These are phyloP conservation scores for Myxozyma vanderwaltii DNA, from an alignment of 805 yeast genomes.

Conservation along the genomic window DNA sequence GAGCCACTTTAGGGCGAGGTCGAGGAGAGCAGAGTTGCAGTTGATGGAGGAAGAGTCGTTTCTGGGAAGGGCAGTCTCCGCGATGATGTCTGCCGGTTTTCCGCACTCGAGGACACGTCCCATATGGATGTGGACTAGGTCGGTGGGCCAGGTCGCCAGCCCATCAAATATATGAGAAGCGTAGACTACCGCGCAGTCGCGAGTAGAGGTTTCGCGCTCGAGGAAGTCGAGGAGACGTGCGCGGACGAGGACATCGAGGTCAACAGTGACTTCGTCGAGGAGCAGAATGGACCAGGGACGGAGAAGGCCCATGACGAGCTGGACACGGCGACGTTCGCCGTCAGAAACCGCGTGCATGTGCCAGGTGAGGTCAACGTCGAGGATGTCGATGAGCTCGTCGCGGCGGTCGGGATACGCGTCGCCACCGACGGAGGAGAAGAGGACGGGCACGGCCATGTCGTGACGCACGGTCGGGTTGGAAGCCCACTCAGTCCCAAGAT, in stretches of 20 bases:
- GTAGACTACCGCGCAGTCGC: conserved; percentile 79
- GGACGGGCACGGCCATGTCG: conserved; percentile 82
- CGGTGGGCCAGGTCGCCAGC: conserved; percentile 85
- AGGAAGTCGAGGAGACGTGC: conserved; percentile 70
- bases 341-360: conserved; percentile 89
- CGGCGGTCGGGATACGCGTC: conserved; percentile 72
- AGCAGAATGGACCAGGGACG: conserved; percentile 86
- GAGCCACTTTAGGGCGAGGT: conserved; percentile 44
- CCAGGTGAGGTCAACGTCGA: conserved; percentile 89
- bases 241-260: conserved; percentile 89
- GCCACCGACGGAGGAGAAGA: conserved; percentile 83
- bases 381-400: conserved; percentile 68
- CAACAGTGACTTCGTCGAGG: conserved; percentile 97
- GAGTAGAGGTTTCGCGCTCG: conserved; percentile 65
- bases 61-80: conserved; percentile 2
- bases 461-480: conserved; percentile 84
- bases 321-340: conserved; percentile 94
- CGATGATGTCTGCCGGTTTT: conserved; percentile 17
- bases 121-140: conserved; percentile 71
- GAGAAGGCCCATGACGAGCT: conserved; percentile 86
- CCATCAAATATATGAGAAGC: conserved; percentile 98
- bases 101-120: conserved; percentile 52
- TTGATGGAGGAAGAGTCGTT: conserved; percentile 1
- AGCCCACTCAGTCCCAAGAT: conserved; percentile 98
- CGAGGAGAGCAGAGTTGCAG: conserved; percentile 41